A percentile compares a stretch with the other conserved stretches of the same genome.
phyloP scores from a whole-genome alignment of 1,284 basidiomycete genomes.

The Sanghuangporus weigelae region DNA sequence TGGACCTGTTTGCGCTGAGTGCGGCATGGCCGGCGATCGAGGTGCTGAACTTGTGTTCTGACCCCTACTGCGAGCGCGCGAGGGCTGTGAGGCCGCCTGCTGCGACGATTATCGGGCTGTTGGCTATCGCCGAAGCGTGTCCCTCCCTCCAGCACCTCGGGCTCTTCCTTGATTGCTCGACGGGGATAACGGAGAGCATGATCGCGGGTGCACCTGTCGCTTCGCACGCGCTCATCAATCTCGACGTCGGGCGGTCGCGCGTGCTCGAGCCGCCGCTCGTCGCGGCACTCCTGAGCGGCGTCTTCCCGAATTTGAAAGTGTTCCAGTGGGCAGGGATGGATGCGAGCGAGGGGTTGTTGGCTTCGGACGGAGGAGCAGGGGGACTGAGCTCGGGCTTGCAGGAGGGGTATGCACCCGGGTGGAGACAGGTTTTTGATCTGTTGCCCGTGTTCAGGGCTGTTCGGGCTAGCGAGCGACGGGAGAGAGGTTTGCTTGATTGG shows the following conservation, averaged over 20 bases:
- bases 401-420: conserved; percentile 4
- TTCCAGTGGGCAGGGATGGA: conserved; percentile 17
- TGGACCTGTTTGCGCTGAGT: conserved; percentile 5
- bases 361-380: neutral
- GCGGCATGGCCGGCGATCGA: conserved; percentile 14
- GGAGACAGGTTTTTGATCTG: conserved; percentile 16
- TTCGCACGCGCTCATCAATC: conserved; percentile 7
- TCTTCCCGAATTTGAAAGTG: conserved; percentile 15
- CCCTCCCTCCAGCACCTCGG: conserved; percentile 13
- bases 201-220: neutral
- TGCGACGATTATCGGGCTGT: conserved; percentile 8
- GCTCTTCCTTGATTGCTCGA: conserved; percentile 10
- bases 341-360: neutral
- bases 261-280: conserved; percentile 6
- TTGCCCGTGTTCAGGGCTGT: conserved; percentile 17
- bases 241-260: conserved; percentile 17
- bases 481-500: neutral
- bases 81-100: neutral
- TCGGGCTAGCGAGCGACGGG: conserved; percentile 10
- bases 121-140: conserved; percentile 7
- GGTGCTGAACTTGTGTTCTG: conserved; percentile 16
- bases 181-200: neutral
- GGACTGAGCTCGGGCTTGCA: neutral
- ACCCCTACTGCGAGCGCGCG: conserved; percentile 15
- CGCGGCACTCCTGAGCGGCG: conserved; percentile 17